Base-by-base conservation (phyloP, 2,329 filamentous ascomycete genomes). In the Penicillium sp. region DNA sequence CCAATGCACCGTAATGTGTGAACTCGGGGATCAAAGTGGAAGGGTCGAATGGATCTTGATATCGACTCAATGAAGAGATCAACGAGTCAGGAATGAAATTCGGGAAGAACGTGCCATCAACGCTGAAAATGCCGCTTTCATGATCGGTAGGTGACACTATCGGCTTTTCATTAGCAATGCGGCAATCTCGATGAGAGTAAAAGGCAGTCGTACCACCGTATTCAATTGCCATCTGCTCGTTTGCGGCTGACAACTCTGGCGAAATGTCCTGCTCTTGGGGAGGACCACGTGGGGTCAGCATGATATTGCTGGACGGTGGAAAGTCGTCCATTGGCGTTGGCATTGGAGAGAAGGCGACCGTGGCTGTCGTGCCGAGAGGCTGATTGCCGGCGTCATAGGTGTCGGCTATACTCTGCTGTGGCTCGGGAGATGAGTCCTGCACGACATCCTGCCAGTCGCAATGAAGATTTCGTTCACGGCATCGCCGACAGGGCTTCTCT, bases 401-500 rank as follows among this genome's bases (percentile, higher is more conserved):
- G 9, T 54, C 54, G n/a, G 38, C 42, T n/a, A 12, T 44, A 43
- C 16, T 53, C 42, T 56, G 57, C 44, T 53, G 53, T 1, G 46
- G 39, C 13, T 59, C 60, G 6, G 62, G 59, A n/a, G 60, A 59
- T 3, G 54, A 44, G 12, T 62, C 60, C 23, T 57, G 59, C 15
- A 28, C 21, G 4, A 53, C 47, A 23, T 63, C 62, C 16, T 64
- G 59, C 59, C 65, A 70, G 26, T 70, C 69, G 51, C 79, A 82
- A 6, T 65, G 58, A 18, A 81, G 73, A 57, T 73, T 73, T 57
- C 78, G 79, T 59, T 78, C 78, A 38, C 68, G 72, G 64, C 79
- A 82, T 42, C 79, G 70, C 55, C 71, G 76, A 60, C 79, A 82
- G 7, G 79, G 79, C 65, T 81, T 81, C 42, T 76, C 72, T 56